Base-by-base conservation (phyloP, 1,139 yeast genomes). In the Tardiomyces digboiensis region DNA sequence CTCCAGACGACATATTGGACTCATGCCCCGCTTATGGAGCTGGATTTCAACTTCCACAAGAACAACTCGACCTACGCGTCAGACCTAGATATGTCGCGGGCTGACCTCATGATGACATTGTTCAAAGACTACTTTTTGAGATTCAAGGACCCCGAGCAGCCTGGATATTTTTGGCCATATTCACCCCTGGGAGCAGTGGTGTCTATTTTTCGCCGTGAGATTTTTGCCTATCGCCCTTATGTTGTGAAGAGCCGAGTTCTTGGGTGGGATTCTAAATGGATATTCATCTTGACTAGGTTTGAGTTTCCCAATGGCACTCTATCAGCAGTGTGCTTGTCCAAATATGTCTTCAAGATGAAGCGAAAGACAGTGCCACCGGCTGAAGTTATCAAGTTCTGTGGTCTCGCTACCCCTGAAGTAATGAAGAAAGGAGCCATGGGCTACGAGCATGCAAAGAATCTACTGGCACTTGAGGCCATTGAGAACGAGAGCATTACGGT, bases 201-300 rank as follows among this genome's bases (percentile, higher is more conserved):
- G 46, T 74, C 84, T 40, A 68, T 75, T 26, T 89, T 86, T 65
- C 73, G 80, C 49, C 76, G 74, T 49, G 96, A 88, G 58, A 78
- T 89, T 57, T 74, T 67, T 52, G 80, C 89, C 1, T 84, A 80
- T 57, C 76, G 75, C 47, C 57, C 58, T 29, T 89, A 79, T 60
- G 55, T 67, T 3, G 69, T 88, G 23, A 68, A 68, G 39, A 74
- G 83, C 2, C 69, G 78, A 43, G 71, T 89, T 22, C 63, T 84
- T 13, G 85, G 94, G 8, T 88, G 96, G 96, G 93, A 86, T 62
- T 68, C 74, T 33, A 88, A 88, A 62, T 87, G 96, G 96, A 56
- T 89, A 14, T 87, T 78, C 59, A 76, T 85, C 14, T 54, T 84
- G 41, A 76, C 85, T 26, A 73, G 77, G 54, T 84, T 86, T 55